phyloP scores from a whole-genome alignment of 2,329 filamentous ascomycete genomes.

The Aureobasidium sp. region DNA sequence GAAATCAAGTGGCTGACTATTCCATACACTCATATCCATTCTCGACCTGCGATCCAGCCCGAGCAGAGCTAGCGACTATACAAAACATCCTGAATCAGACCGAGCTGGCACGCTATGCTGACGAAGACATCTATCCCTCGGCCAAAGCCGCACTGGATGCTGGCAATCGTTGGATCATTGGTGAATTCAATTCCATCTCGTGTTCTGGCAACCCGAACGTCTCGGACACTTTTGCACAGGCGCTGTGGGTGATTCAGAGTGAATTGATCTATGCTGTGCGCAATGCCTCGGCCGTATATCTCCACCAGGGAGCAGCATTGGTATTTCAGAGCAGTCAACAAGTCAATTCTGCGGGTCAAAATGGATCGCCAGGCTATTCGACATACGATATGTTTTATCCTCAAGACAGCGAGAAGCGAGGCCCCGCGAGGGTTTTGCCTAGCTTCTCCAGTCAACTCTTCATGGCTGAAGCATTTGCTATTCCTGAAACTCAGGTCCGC shows the following conservation, averaged over 20 bases:
- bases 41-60: conserved; percentile 21
- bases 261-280: conserved; percentile 30
- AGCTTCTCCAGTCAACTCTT: conserved; percentile 21
- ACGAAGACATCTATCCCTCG: conserved; percentile 22
- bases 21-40: conserved; percentile 24
- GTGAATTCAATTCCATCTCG: conserved; percentile 34
- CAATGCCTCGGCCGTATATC: conserved; percentile 29
- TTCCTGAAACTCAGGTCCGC: conserved; percentile 17
- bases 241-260: conserved; percentile 32
- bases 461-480: conserved; percentile 22
- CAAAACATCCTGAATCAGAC: conserved; percentile 24
- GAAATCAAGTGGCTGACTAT: conserved; percentile 21
- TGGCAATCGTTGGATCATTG: conserved; percentile 25
- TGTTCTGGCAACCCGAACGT: conserved; percentile 32
- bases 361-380: conserved; percentile 21
- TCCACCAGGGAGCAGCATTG: conserved; percentile 26
- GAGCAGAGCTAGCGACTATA: conserved; percentile 19
- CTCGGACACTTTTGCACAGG: conserved; percentile 34
- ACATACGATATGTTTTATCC: conserved; percentile 24
- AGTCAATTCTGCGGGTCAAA: conserved; percentile 20
- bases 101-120: conserved; percentile 19
- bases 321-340: conserved; percentile 23
- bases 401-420: conserved; percentile 17
- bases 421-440: conserved; percentile 19
- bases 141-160: conserved; percentile 20